Percentiles rank a stretch among this genome's conserved stretches.
phyloP scores from a whole-genome alignment of 2,329 filamentous ascomycete species.

The Colletotrichum filicis region DNA sequence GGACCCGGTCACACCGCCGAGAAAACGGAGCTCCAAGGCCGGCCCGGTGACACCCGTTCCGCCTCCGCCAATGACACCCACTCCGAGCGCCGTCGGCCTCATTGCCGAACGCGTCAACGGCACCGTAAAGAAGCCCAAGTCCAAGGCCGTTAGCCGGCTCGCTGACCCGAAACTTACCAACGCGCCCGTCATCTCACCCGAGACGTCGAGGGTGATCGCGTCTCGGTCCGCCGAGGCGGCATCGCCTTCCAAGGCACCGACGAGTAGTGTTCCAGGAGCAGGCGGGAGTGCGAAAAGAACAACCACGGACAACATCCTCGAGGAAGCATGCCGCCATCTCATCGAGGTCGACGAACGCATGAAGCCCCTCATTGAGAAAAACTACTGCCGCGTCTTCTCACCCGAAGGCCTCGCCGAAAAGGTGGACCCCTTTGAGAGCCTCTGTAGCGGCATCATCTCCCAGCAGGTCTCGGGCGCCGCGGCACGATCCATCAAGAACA shows the following conservation, averaged over 20 bases:
- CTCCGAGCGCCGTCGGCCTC: conserved; percentile 55
- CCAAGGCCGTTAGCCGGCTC: conserved; percentile 61
- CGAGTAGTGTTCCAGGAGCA: conserved; percentile 30
- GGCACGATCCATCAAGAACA: conserved; percentile 87
- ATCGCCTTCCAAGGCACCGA: conserved; percentile 56
- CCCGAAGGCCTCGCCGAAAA: conserved; percentile 84
- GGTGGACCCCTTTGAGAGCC: conserved; percentile 87
- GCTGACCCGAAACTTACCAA: conserved; percentile 75
- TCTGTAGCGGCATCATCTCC: conserved; percentile 90
- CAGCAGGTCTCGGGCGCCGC: conserved; percentile 97
- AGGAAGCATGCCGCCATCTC: conserved; percentile 80
- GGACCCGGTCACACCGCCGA: conserved; percentile 44
- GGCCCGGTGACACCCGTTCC: conserved; percentile 20
- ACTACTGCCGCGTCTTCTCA: conserved; percentile 84
- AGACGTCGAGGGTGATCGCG: conserved; percentile 71
- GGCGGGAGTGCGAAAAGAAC: conserved; percentile 53
- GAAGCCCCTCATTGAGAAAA: conserved; percentile 75
- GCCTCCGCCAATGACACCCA: conserved; percentile 56
- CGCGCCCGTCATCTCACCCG: conserved; percentile 76
- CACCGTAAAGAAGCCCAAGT: conserved; percentile 47
- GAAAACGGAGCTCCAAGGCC: conserved; percentile 42
- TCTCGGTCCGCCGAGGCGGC: conserved; percentile 57
- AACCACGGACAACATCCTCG: conserved; percentile 78
- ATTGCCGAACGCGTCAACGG: conserved; percentile 46
- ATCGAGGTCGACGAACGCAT: conserved; percentile 79